Evolutionary conservation across 257 asterid genomes (phyloP).

Genomic region (Gynochthodes officinalis): DNA sequence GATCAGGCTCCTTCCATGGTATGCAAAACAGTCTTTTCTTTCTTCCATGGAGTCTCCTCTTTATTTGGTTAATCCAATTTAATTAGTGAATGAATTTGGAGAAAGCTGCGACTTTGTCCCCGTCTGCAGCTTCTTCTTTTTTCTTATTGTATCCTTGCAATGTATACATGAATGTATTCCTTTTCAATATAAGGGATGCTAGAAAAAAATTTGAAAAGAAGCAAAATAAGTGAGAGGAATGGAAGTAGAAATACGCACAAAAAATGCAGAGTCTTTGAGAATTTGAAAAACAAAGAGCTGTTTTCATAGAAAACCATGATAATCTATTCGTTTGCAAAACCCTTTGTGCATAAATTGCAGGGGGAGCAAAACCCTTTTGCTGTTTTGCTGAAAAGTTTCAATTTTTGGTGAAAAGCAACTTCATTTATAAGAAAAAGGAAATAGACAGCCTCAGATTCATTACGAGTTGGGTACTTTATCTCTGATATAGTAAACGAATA

Average conservation of each 20-base stretch:
- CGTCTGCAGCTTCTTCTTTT: neutral
- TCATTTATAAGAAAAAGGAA: neutral
- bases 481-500: neutral
- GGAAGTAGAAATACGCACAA: neutral
- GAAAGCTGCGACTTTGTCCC: neutral
- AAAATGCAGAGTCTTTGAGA: neutral
- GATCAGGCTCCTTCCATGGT: conserved; percentile 97
- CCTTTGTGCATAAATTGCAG: neutral
- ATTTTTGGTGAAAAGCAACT: conserved; percentile 1
- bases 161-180: neutral
- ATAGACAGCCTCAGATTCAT: neutral
- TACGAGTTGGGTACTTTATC: neutral
- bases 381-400: neutral
- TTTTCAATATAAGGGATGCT: neutral
- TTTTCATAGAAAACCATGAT: neutral
- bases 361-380: neutral
- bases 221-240: neutral
- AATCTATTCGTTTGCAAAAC: neutral
- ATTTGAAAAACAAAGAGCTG: neutral
- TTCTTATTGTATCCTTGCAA: neutral
- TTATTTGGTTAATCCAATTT: neutral
- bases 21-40: conserved; percentile 4
- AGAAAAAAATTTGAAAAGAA: neutral
- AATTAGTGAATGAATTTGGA: neutral
- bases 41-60: neutral